A percentile compares a stretch with the other conserved stretches of the same genome.
Conservation (phyloP, 2,329 filamentous ascomycete species). For the Monosporascus sp. region DNA sequence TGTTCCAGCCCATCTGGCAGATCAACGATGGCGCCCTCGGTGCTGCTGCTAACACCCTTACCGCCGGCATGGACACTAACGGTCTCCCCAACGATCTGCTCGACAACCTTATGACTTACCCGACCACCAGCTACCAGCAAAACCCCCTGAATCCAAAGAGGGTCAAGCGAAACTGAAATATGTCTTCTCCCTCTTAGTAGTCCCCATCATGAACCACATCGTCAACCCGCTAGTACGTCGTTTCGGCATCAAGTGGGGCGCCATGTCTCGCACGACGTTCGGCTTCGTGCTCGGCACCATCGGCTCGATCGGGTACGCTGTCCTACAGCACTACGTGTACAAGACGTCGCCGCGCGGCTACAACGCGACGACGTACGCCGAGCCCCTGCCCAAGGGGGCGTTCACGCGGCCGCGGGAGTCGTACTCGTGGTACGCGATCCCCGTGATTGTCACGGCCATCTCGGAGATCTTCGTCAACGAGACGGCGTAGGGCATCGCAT, state of each 20-base stretch:
- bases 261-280: conserved; percentile 38
- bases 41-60: conserved; percentile 34
- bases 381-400: conserved; percentile 18
- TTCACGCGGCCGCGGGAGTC: conserved; percentile 18
- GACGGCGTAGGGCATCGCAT: conserved; percentile 68
- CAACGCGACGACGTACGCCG: conserved; percentile 24
- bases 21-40: conserved; percentile 36
- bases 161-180: conserved; percentile 5
- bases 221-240: conserved; percentile 35
- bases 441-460: conserved; percentile 45
- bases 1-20: conserved; percentile 30
- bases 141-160: background rate
- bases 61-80: conserved; percentile 34
- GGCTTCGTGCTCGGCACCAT: conserved; percentile 39
- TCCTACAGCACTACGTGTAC: conserved; percentile 25
- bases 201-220: conserved; percentile 35
- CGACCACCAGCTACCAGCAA: background rate
- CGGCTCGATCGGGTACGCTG: conserved; percentile 24
- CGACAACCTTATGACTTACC: conserved; percentile 29
- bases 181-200: conserved; percentile 10
- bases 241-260: conserved; percentile 33
- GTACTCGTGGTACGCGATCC: conserved; percentile 28
- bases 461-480: conserved; percentile 51
- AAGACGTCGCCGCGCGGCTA: conserved; percentile 23
- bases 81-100: conserved; percentile 39